Conservation (phyloP, 2,329 filamentous ascomycete genomes). For the Hypocrella siamensis region DNA sequence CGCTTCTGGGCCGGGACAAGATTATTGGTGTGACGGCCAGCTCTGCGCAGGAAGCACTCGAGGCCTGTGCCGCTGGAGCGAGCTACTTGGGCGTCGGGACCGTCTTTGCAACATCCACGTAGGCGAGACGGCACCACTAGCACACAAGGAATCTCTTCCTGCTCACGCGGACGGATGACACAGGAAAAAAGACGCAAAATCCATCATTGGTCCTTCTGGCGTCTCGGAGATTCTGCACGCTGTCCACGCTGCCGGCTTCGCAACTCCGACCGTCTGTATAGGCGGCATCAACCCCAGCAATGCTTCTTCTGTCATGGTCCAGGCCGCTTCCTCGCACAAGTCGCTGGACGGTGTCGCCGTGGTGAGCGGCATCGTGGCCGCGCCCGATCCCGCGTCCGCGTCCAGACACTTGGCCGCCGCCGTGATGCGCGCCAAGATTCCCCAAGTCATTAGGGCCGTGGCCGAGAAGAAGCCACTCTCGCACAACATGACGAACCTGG, state of each 20-base stretch:
- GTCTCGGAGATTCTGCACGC: slow-evolving; percentile 35
- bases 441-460: slow-evolving; percentile 42
- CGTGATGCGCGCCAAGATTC: slow-evolving; percentile 32
- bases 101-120: slow-evolving; percentile 73
- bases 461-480: slow-evolving; percentile 53
- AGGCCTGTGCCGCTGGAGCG: slow-evolving; percentile 60
- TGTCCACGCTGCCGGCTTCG: slow-evolving; percentile 32
- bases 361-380: slow-evolving; percentile 75
- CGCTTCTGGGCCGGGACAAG: slow-evolving; percentile 55
- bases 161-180: neutral
- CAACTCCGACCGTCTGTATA: slow-evolving; percentile 61
- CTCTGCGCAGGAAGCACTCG: slow-evolving; percentile 53
- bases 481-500: slow-evolving; percentile 96
- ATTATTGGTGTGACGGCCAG: slow-evolving; percentile 86
- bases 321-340: slow-evolving; percentile 38
- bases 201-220: slow-evolving; percentile 39
- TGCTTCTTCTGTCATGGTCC: slow-evolving; percentile 56
- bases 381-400: slow-evolving; percentile 47
- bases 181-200: slow-evolving; percentile 75
- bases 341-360: slow-evolving; percentile 68
- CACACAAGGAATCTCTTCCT: neutral
- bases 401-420: slow-evolving; percentile 37
- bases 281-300: slow-evolving; percentile 75
- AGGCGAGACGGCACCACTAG: slow-evolving; percentile 4
- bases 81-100: slow-evolving; percentile 88